Base-by-base conservation (phyloP, 2,329 filamentous ascomycete species). In the Diaporthe sp. region DNA sequence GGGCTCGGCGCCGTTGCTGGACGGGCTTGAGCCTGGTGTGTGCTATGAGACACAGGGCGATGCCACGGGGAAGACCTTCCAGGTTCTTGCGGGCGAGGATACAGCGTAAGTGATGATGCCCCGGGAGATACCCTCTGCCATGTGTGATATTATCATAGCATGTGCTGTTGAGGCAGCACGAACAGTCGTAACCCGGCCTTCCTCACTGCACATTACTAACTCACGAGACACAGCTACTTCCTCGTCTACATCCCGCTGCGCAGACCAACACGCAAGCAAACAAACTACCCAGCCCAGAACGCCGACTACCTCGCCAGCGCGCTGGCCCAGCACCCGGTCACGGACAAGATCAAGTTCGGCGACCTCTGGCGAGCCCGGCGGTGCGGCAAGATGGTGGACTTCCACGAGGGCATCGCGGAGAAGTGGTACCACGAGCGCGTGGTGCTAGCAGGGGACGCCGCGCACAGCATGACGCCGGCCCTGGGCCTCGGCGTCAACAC, bases 401-500 rank as follows among this genome's bases (percentile, higher is more conserved):
- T 78, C 53, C 71, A 79, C 53, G 76, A 80, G 42, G 78, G 78
- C 2, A 55, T 77, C 1, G 17, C 76, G 1, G 31, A 67, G 8
- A 72, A 73, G 39, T 77, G 78, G 76, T 76, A 61, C 49, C 76
- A 68, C 65, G 71, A 71, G 34, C 67, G 79, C 4, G 72, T 77
- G 4, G 77, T 76, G 2, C 67, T 79, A 37, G 76, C 77, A 1
- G 78, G 78, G 12, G 78, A 78, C 58, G 75, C 78, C 6, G 72
- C 68, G 25, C 75, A 77, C 70, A 78, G 76, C 73, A 55, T 76
- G 28, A 78, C 77, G 17, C 78, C 78, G 4, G 71, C 67, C n/a
- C 46, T 68, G 1, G 78, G 79, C 9, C 42, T 77, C 25, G 76
- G 78, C 12, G 68, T 75, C 34, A 78, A 77, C 61, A 74, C 72